These are phyloP conservation scores for Chlorella vulgaris DNA, from an alignment of 139 green algal genomes.

Conservation along the genomic window DNA sequence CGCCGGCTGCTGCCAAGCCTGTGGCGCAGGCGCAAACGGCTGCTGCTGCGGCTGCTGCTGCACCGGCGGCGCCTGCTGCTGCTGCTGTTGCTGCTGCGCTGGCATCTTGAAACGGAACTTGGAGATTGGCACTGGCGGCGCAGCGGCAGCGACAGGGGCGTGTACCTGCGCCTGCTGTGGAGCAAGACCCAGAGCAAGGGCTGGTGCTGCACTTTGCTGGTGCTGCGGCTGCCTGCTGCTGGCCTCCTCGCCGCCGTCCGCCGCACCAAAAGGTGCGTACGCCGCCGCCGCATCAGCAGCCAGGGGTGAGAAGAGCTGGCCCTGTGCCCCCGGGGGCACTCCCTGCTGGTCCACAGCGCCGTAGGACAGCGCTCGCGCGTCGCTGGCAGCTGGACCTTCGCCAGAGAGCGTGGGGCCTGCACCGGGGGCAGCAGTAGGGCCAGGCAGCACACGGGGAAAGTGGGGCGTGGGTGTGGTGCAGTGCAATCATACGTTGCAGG, in stretches of 20 bases:
- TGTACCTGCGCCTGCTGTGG: too few relatives aligned
- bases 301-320: background rate
- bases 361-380: background rate
- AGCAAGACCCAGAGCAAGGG: too few relatives aligned
- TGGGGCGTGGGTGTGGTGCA: background rate
- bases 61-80: background rate
- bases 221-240: background rate
- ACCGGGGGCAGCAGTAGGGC: background rate
- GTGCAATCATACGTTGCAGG: background rate
- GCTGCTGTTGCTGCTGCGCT: background rate
- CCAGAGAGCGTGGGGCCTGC: background rate
- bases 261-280: background rate
- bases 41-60: background rate
- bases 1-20: background rate
- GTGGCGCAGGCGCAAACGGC: background rate
- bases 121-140: background rate
- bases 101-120: background rate
- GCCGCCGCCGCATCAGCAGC: background rate
- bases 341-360: constrained; percentile 10
- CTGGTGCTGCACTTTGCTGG: too few relatives aligned
- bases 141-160: too few relatives aligned
- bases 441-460: background rate
- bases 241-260: background rate
- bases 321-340: background rate
- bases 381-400: constrained; percentile 1